These are phyloP conservation scores for Paraconiothyrium sp. DNA, from an alignment of 2,329 filamentous ascomycete species.

Conservation along the genomic window DNA sequence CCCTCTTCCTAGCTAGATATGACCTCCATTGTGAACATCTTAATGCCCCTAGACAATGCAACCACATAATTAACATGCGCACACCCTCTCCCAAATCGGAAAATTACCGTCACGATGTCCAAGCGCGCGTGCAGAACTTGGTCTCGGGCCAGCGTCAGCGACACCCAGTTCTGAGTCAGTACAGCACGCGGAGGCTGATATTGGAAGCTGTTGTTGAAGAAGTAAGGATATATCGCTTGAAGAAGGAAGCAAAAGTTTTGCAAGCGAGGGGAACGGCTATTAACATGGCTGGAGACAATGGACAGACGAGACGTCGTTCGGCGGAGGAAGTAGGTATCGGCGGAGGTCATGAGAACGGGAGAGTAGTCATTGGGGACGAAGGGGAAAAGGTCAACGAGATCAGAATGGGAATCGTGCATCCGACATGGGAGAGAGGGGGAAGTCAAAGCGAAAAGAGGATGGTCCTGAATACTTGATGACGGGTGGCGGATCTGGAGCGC, in stretches of 20 bases:
- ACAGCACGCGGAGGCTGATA: slow-evolving; percentile 24
- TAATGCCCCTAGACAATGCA: neutral
- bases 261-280: slow-evolving; percentile 15
- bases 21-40: too few relatives aligned
- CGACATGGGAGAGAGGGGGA: neutral
- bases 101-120: slow-evolving; percentile 23
- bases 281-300: neutral
- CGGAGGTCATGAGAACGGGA: neutral
- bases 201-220: slow-evolving; percentile 34
- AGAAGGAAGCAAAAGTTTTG: slow-evolving; percentile 24
- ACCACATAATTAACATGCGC: slow-evolving; percentile 1
- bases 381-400: neutral
- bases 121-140: slow-evolving; percentile 26
- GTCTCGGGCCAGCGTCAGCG: slow-evolving; percentile 19
- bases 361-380: neutral
- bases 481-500: slow-evolving; percentile 8
- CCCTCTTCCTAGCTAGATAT: too few relatives aligned
- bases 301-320: neutral
- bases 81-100: slow-evolving; percentile 15
- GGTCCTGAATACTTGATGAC: slow-evolving; percentile 19
- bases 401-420: neutral
- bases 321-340: neutral
- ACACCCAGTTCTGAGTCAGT: slow-evolving; percentile 21
- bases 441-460: neutral
- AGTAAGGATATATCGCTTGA: slow-evolving; percentile 28